Evolutionary conservation across 2,329 filamentous ascomycete genomes (phyloP).

Genomic region (Trichoderma hamatum): DNA sequence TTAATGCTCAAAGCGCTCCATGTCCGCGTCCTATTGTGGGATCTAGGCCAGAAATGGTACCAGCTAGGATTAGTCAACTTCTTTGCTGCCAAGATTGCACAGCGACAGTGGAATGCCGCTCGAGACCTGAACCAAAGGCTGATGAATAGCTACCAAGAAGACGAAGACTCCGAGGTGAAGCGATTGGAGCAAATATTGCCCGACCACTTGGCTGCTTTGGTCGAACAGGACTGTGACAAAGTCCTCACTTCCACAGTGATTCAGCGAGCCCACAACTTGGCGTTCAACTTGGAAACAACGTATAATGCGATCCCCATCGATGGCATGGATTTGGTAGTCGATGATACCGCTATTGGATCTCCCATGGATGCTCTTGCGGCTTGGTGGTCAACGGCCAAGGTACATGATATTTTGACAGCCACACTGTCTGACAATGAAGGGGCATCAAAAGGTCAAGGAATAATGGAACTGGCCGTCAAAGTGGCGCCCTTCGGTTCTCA

Average conservation of each 20-base stretch:
- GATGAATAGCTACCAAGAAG: background rate
- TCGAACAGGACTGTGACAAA: constrained; percentile 79
- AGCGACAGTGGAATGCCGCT: constrained; percentile 80
- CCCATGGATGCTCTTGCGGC: constrained; percentile 88
- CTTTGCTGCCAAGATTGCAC: constrained; percentile 72
- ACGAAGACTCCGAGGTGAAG: constrained; percentile 6
- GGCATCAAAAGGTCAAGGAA: constrained; percentile 36
- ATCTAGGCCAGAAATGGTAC: constrained; percentile 66
- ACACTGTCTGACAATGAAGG: constrained; percentile 56
- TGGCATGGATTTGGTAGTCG: constrained; percentile 80
- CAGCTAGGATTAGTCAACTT: constrained; percentile 67
- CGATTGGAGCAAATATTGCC: constrained; percentile 62
- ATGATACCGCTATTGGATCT: constrained; percentile 81
- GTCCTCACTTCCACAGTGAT: constrained; percentile 78
- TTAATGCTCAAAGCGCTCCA: constrained; percentile 93
- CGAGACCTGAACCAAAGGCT: constrained; percentile 59
- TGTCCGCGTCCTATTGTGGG: constrained; percentile 86
- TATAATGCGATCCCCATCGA: constrained; percentile 66
- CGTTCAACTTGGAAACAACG: constrained; percentile 79
- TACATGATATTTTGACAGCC: constrained; percentile 69
- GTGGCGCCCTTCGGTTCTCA: constrained; percentile 78
- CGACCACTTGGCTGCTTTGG: constrained; percentile 72
- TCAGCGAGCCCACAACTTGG: constrained; percentile 85
- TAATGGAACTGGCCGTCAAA: constrained; percentile 69
- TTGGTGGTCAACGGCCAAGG: constrained; percentile 79